These are phyloP conservation scores for Pseudopediastrum boryanum DNA, from an alignment of 139 green algal species.

Conservation along the genomic window DNA sequence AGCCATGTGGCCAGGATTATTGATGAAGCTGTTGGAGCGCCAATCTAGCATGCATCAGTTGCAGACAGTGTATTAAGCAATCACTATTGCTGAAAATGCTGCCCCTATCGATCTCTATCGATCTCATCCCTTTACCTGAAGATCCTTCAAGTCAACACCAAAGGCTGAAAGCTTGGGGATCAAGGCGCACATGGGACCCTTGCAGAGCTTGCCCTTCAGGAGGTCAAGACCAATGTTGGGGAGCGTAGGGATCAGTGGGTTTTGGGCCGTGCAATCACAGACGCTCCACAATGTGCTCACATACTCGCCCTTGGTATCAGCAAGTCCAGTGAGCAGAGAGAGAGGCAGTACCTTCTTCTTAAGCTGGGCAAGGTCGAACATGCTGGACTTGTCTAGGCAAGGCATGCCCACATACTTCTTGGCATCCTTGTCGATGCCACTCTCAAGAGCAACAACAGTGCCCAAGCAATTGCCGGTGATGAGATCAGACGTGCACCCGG, in stretches of 20 bases:
- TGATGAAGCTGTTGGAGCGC: no score
- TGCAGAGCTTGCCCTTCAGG: no score
- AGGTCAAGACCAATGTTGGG: neutral
- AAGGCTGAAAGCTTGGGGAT: neutral
- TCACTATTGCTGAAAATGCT: neutral
- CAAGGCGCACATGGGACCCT: neutral
- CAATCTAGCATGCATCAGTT: neutral
- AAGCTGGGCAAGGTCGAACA: slow-evolving; percentile 1
- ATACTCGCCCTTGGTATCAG: slow-evolving; percentile 9
- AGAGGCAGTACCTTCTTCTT: slow-evolving; percentile 4
- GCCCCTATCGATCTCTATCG: no score
- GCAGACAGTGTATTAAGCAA: neutral
- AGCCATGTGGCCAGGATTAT: no score
- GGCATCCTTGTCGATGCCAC: neutral
- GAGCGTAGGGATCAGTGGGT: neutral
- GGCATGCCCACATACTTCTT: slow-evolving; percentile 18
- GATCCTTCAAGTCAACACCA: neutral
- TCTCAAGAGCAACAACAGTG: neutral
- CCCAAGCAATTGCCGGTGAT: slow-evolving; percentile 32
- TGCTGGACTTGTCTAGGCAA: slow-evolving; percentile 3
- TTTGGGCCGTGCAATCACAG: neutral
- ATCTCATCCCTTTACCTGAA: no score
- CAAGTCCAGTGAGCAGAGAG: neutral
- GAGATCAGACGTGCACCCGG: slow-evolving; percentile 17
- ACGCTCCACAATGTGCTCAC: slow-evolving; percentile 1